phyloP scores from a whole-genome alignment of 2,329 filamentous ascomycete genomes.

The Aspergillus ochraceus region DNA sequence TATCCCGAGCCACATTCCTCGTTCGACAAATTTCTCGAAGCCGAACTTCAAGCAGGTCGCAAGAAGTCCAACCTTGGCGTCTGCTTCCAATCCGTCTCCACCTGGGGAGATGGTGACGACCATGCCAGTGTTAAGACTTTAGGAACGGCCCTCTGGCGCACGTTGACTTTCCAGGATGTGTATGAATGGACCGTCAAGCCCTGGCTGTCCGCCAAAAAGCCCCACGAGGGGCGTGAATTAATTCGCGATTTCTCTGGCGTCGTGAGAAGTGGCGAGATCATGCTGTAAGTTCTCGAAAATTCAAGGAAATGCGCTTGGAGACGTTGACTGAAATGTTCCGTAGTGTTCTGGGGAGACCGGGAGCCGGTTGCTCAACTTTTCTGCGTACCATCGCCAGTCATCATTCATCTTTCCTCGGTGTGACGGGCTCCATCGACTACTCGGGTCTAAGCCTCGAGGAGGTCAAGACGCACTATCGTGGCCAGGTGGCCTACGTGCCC shows the following conservation, averaged over 20 bases:
- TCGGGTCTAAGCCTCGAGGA: conserved; percentile 65
- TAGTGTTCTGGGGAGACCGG: conserved; percentile 64
- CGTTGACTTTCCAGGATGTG: conserved; percentile 70
- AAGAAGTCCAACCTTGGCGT: conserved; percentile 73
- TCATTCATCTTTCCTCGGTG: conserved; percentile 60
- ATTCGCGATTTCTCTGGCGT: conserved; percentile 66
- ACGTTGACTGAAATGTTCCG: not conserved
- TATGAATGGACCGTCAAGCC: conserved; percentile 57
- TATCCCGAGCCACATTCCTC: conserved; percentile 56
- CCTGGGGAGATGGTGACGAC: conserved; percentile 65
- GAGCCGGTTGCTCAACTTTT: conserved; percentile 71
- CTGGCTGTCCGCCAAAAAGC: conserved; percentile 42
- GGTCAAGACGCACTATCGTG: conserved; percentile 64
- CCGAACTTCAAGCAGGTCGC: conserved; percentile 63
- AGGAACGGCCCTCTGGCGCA: conserved; percentile 69
- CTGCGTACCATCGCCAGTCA: conserved; percentile 70
- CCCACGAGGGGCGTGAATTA: conserved; percentile 51
- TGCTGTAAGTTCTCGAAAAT: conserved; percentile 47
- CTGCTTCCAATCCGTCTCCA: conserved; percentile 69
- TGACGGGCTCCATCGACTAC: conserved; percentile 68
- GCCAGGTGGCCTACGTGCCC: conserved; percentile 70
- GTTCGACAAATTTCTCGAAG: conserved; percentile 66
- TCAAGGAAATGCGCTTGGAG: not conserved
- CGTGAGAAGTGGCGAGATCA: conserved; percentile 65
- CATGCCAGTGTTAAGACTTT: conserved; percentile 66